Evolutionary conservation across 352 stramenopile genomes (phyloP), one percentile per base, ranked within the genome.

Genomic region (Pythium aquatile): DNA sequence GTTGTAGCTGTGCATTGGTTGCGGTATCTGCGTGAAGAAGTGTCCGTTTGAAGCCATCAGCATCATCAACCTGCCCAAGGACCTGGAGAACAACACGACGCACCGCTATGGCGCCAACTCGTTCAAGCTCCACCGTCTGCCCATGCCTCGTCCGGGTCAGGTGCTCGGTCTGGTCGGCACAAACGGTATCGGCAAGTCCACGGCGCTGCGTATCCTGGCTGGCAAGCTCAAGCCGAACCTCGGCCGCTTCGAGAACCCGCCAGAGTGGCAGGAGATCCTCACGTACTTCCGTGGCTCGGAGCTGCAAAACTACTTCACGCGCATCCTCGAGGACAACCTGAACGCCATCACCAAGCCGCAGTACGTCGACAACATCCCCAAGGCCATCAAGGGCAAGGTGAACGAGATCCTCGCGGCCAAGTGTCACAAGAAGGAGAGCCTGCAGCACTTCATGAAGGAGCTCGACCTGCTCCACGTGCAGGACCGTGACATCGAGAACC

Each of bases 11-110:
- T 99, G 98, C 77, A 99, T 99, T 69, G 98, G 97, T 70, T 99
- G 98, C 74, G 97, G 97, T 88, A 99, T 99, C 73, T 99, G 98
- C 77, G 97, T 99, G 8, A 99, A 99, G 85, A 99, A 99, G 76
- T 99, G 98, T 73, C 98, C 98, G 26, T 99, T 99, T 67, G 97
- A 99, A 63, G 98, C 98, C 35, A 99, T 99, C 63, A 96, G 94
- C 71, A 99, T 99, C 69, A 99, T 99, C 88, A 99, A 99, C 76
- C 73, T 99, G 58, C 98, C 98, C 46, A 99, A 99, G 78, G 90
- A 99, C 77, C 83, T 99, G 7, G 96, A 99, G 66, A 94, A 79
- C 72, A 98, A 99, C 74, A 99, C 97, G n/a, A 99, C 97, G 52
- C 98, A 99, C 76, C 95, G 98, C 49, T 99, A 99, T 70, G 97